Conservation (phyloP, 2,329 filamentous ascomycete genomes). For the Hymenoscyphus infarciens region DNA sequence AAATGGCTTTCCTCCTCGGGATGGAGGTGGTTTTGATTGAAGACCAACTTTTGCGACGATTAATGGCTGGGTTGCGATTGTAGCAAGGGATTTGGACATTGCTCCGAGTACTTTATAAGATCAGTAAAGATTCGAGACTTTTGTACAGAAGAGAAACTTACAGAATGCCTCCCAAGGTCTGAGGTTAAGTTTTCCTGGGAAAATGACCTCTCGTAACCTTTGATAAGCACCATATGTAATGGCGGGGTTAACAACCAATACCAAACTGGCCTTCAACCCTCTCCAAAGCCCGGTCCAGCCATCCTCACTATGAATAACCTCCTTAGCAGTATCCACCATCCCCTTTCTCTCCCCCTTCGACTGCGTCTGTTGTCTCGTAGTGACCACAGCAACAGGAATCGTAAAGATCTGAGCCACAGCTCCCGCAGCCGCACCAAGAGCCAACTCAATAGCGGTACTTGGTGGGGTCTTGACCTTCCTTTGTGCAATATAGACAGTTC, state of each 20-base stretch:
- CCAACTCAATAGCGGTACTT: constrained; percentile 77
- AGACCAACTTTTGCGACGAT: constrained; percentile 98
- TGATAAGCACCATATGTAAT: constrained; percentile 99
- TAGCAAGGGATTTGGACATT: constrained; percentile 88
- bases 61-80: constrained; percentile 86
- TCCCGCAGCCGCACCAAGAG: constrained; percentile 81
- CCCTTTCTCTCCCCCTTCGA: constrained; percentile 79
- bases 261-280: constrained; percentile 90
- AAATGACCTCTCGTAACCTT: constrained; percentile 73
- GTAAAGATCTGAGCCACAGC: constrained; percentile 93
- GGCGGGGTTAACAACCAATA: constrained; percentile 91
- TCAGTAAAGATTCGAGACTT: constrained; percentile 11
- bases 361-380: constrained; percentile 93
- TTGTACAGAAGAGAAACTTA: constrained; percentile 50
- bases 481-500: constrained; percentile 69
- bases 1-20: constrained; percentile 84
- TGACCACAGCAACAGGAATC: constrained; percentile 92
- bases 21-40: constrained; percentile 85
- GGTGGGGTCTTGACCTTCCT: constrained; percentile 59
- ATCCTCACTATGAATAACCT: constrained; percentile 88
- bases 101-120: constrained; percentile 71
- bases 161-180: constrained; percentile 86
- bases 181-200: constrained; percentile 71
- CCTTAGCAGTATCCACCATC: constrained; percentile 78
- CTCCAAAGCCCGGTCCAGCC: constrained; percentile 88